phyloP scores from a whole-genome alignment of 495 filamentous ascomycete genomes.

The Thermochaetoides thermophila region DNA sequence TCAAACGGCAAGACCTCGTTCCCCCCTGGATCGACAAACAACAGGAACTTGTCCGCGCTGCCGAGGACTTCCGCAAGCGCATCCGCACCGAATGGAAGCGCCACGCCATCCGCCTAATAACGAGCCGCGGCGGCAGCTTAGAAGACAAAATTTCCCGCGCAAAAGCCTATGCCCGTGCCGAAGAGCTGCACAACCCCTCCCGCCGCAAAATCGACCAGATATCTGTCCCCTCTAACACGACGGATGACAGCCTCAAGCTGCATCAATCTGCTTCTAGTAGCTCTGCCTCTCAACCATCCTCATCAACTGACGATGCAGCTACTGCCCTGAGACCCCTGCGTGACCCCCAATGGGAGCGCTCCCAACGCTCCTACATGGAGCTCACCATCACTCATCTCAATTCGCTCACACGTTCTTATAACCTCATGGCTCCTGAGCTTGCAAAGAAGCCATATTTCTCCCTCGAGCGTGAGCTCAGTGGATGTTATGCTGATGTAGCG shows the following conservation, averaged over 20 bases:
- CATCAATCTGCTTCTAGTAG: slow-evolving; percentile 9
- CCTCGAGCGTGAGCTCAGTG: slow-evolving; percentile 65
- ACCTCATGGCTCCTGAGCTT: slow-evolving; percentile 79
- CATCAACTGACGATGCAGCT: not conserved
- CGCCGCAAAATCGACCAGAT: slow-evolving; percentile 31
- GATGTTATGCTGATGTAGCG: slow-evolving; percentile 76
- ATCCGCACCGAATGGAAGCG: slow-evolving; percentile 76
- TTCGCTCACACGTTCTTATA: slow-evolving; percentile 70
- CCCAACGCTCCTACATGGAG: slow-evolving; percentile 62
- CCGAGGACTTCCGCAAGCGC: slow-evolving; percentile 53
- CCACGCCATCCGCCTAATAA: slow-evolving; percentile 67
- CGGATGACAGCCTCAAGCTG: slow-evolving; percentile 34
- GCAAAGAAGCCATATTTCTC: slow-evolving; percentile 89
- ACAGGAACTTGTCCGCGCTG: slow-evolving; percentile 64
- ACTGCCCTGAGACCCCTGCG: slow-evolving; percentile 36
- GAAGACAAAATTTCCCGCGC: slow-evolving; percentile 62
- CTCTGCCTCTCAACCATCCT: slow-evolving; percentile 2
- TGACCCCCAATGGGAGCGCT: slow-evolving; percentile 49
- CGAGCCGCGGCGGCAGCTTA: slow-evolving; percentile 65
- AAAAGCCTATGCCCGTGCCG: slow-evolving; percentile 56
- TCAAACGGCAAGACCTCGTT: slow-evolving; percentile 78
- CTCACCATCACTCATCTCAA: slow-evolving; percentile 73
- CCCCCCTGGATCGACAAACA: slow-evolving; percentile 95
- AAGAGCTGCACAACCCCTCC: slow-evolving; percentile 42
- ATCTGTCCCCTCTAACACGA: slow-evolving; percentile 31